These are phyloP conservation scores for Thraustotheca clavata DNA, from an alignment of 352 stramenopile species.

Conservation along the genomic window DNA sequence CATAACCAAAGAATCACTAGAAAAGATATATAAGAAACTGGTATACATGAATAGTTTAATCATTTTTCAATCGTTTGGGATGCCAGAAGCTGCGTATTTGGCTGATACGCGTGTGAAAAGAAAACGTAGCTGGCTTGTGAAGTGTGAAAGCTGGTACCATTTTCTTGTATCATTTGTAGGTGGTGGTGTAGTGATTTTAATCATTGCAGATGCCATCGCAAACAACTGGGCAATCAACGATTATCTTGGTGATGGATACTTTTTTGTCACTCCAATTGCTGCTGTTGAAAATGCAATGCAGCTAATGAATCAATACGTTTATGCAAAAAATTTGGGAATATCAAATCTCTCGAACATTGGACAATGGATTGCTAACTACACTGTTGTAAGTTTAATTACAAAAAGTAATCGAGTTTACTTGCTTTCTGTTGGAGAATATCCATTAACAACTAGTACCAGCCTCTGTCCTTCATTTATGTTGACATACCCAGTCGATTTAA, in stretches of 20 bases:
- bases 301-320: not conserved
- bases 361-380: slow-evolving; percentile 14
- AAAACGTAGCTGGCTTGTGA: too few relatives aligned
- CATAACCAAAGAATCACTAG: too few relatives aligned
- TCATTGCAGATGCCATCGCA: not conserved
- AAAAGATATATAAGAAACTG: too few relatives aligned
- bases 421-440: not conserved
- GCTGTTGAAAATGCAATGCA: not conserved
- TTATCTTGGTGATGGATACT: slow-evolving; percentile 2
- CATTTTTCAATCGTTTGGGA: too few relatives aligned
- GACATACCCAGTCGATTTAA: slow-evolving; percentile 2
- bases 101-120: too few relatives aligned
- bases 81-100: too few relatives aligned
- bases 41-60: too few relatives aligned
- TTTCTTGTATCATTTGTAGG: not conserved
- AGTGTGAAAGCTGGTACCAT: not conserved
- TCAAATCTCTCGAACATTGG: slow-evolving; percentile 17
- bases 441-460: not conserved
- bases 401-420: not conserved
- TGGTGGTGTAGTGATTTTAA: not conserved
- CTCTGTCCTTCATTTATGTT: not conserved
- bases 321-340: not conserved
- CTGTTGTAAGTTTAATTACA: not conserved
- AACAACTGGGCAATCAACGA: slow-evolving; percentile 16
- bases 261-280: slow-evolving; percentile 10